A percentile compares a stretch with the other conserved stretches of the same genome.
Evolutionary conservation across 2,329 filamentous ascomycete species (phyloP).

Genomic region (Paraphaeosphaeria minitans): DNA sequence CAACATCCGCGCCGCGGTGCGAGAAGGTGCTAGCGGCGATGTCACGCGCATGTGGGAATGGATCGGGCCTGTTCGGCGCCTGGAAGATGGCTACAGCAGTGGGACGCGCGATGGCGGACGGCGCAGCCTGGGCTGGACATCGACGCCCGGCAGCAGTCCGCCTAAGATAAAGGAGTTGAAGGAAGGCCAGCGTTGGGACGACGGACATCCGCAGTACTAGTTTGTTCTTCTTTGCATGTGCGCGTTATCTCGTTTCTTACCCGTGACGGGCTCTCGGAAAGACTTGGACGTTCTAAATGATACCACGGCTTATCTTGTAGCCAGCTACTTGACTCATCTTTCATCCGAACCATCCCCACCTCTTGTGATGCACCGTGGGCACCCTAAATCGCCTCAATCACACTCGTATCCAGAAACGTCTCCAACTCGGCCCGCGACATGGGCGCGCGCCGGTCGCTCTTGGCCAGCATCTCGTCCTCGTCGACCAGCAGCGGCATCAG

Average conservation of each 20-base stretch:
- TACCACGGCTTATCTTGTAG: not conserved
- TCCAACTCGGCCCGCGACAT: slow-evolving; percentile 23
- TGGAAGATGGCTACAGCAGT: slow-evolving; percentile 46
- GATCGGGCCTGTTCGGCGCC: slow-evolving; percentile 64
- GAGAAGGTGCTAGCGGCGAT: slow-evolving; percentile 60
- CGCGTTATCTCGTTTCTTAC: not conserved
- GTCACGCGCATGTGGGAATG: slow-evolving; percentile 71
- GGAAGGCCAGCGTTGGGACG: slow-evolving; percentile 52
- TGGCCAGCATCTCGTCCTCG: slow-evolving; percentile 32
- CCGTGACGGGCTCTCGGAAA: not conserved
- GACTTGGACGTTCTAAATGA: not conserved
- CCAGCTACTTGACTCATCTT: not conserved
- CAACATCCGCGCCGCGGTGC: slow-evolving; percentile 82
- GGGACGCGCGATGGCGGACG: slow-evolving; percentile 40
- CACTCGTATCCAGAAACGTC: slow-evolving; percentile 26
- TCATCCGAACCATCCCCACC: not conserved
- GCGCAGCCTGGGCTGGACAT: slow-evolving; percentile 36
- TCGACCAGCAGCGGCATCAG: slow-evolving; percentile 29
- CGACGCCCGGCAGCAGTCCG: slow-evolving; percentile 36
- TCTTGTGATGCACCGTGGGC: not conserved
- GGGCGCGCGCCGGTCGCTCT: slow-evolving; percentile 20
- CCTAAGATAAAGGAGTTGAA: slow-evolving; percentile 36
- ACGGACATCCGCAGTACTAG: slow-evolving; percentile 55
- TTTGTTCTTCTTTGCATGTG: slow-evolving; percentile 15
- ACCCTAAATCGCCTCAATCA: slow-evolving; percentile 23